phyloP scores from a whole-genome alignment of 768 basidiomycete genomes.

The Hypholoma fasciculare region DNA sequence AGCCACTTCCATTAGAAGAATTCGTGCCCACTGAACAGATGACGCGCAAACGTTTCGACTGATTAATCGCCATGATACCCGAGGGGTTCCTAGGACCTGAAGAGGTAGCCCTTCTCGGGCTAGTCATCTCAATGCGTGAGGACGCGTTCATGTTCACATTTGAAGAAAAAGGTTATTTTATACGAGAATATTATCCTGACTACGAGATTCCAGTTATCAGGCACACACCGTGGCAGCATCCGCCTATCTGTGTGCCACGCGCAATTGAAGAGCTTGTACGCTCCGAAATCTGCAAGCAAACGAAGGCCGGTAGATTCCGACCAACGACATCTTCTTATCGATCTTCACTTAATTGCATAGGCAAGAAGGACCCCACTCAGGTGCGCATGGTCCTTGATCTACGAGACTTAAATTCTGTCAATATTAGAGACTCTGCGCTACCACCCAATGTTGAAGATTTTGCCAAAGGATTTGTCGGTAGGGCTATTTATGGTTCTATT shows the following conservation, averaged over 20 bases:
- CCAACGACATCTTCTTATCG: conserved; percentile 20
- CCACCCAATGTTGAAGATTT: conserved; percentile 25
- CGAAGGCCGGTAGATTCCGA: conserved; percentile 21
- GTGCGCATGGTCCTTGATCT: conserved; percentile 31
- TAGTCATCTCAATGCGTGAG: no score
- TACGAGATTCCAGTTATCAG: conserved; percentile 30
- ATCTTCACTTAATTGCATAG: conserved; percentile 14
- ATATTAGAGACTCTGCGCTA: conserved; percentile 22
- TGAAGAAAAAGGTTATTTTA: conserved; percentile 29
- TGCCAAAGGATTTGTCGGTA: conserved; percentile 21
- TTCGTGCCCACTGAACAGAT: not conserved
- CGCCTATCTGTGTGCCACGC: conserved; percentile 25
- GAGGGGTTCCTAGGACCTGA: no score
- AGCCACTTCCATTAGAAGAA: no score
- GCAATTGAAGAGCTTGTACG: conserved; percentile 22
- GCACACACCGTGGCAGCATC: conserved; percentile 31
- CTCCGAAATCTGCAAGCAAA: conserved; percentile 19
- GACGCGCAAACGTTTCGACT: no score
- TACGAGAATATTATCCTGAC: conserved; percentile 28
- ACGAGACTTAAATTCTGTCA: conserved; percentile 32
- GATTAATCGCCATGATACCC: no score
- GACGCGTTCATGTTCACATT: conserved; percentile 9
- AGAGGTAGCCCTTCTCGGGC: no score
- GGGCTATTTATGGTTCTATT: conserved; percentile 19
- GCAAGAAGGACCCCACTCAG: conserved; percentile 21